A percentile compares a stretch with the other conserved stretches of the same genome.
Evolutionary conservation across 768 basidiomycete species (phyloP).

Genomic region (Chiua virens): DNA sequence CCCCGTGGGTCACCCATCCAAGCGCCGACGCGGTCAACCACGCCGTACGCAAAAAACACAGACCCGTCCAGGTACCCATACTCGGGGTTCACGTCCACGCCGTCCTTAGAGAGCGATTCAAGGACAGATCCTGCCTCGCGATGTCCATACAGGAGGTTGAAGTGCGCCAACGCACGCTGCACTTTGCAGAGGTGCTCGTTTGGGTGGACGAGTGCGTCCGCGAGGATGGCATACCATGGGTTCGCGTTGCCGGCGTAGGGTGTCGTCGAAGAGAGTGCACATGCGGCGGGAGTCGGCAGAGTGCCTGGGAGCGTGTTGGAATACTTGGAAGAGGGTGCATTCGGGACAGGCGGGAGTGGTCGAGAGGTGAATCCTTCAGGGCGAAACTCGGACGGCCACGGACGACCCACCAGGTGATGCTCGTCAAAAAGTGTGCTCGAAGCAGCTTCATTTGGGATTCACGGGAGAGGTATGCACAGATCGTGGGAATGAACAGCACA

Average conservation of each 20-base stretch:
- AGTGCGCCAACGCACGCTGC: constrained; percentile 51
- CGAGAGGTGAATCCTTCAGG: constrained; percentile 45
- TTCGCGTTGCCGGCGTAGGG: constrained; percentile 44
- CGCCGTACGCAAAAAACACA: constrained; percentile 59
- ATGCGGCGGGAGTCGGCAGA: constrained; percentile 16
- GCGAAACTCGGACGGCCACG: constrained; percentile 54
- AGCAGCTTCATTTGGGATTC: constrained; percentile 55
- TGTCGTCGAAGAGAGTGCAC: constrained; percentile 33
- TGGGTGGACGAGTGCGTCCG: constrained; percentile 53
- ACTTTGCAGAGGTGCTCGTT: constrained; percentile 56
- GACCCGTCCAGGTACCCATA: constrained; percentile 58
- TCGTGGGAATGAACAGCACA: constrained; percentile 55
- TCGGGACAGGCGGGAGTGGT: constrained; percentile 23
- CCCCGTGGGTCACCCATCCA: constrained; percentile 43
- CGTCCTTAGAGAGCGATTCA: constrained; percentile 20
- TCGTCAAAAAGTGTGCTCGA: constrained; percentile 54
- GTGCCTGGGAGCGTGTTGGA: constrained; percentile 24
- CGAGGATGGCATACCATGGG: constrained; percentile 58
- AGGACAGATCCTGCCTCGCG: constrained; percentile 36
- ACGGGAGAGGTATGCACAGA: constrained; percentile 53
- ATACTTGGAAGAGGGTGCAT: constrained; percentile 19
- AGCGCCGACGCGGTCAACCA: constrained; percentile 47
- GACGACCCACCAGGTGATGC: constrained; percentile 54
- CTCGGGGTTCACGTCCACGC: constrained; percentile 40
- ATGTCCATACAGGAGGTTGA: constrained; percentile 43